phyloP scores from a whole-genome alignment of 176 grass and related monocot genomes.

The Lolium perenne region DNA sequence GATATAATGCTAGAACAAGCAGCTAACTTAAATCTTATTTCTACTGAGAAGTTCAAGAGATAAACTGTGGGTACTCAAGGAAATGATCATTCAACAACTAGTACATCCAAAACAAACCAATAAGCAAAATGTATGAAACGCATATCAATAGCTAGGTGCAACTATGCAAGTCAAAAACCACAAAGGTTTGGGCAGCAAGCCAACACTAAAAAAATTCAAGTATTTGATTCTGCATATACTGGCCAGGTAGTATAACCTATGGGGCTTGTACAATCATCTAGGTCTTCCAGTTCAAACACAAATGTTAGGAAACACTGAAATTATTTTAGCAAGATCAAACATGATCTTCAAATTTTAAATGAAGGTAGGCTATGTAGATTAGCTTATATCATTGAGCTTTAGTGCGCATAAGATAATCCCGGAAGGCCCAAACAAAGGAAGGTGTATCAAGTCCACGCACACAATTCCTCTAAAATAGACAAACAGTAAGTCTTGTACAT shows the following conservation, averaged over 20 bases:
- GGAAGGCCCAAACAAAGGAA: conserved; percentile 6
- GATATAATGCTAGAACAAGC: conserved; percentile 30
- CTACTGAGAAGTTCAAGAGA: neutral
- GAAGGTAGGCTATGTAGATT: too few relatives aligned
- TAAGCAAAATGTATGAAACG: conserved; percentile 19
- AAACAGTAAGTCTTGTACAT: conserved; percentile 8
- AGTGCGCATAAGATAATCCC: conserved; percentile 4
- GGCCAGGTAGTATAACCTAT: neutral
- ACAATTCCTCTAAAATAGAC: conserved; percentile 16
- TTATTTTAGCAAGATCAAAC: conserved; percentile 20
- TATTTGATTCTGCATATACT: neutral
- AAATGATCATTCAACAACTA: conserved; percentile 13
- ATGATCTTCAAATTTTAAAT: neutral
- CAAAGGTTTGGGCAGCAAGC: neutral
- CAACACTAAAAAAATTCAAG: neutral
- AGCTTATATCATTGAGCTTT: neutral
- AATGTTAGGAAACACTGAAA: conserved; percentile 24
- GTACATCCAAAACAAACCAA: conserved; percentile 25
- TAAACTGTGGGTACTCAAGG: conserved; percentile 20
- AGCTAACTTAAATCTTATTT: conserved; percentile 27
- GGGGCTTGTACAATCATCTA: too few relatives aligned
- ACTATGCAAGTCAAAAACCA: neutral
- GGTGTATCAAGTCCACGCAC: conserved; percentile 9
- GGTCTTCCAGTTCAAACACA: neutral
- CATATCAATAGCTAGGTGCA: conserved; percentile 35